Percentiles rank a stretch among this genome's conserved stretches.
Evolutionary conservation across 768 basidiomycete species (phyloP).

Genomic region (Chalciporus pseudorubinellus): DNA sequence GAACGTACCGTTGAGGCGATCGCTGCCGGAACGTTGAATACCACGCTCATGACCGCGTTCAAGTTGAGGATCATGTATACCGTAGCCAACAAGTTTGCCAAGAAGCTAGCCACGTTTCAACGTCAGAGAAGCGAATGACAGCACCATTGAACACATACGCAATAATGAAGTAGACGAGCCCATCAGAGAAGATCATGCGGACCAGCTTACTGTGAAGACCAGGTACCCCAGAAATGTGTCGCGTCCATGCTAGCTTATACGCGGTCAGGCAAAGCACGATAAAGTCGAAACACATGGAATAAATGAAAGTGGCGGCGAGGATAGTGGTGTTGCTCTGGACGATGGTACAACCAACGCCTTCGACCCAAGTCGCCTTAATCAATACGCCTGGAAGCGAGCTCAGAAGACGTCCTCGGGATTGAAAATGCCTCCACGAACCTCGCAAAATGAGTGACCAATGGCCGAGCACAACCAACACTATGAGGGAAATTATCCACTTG

Average conservation of each 20-base stretch:
- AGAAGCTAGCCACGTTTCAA: conserved; percentile 32
- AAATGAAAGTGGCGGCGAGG: conserved; percentile 69
- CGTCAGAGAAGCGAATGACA: conserved; percentile 24
- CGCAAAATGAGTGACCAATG: conserved; percentile 73
- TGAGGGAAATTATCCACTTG: conserved; percentile 45
- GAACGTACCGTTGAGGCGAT: conserved; percentile 47
- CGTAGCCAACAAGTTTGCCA: conserved; percentile 42
- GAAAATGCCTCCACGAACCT: conserved; percentile 34
- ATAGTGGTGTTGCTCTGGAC: conserved; percentile 58
- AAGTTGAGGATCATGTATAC: conserved; percentile 65
- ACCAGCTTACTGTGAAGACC: conserved; percentile 46
- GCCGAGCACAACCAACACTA: conserved; percentile 59
- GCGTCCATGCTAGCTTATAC: conserved; percentile 49
- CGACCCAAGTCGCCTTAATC: conserved; percentile 56
- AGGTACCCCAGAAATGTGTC: conserved; percentile 13
- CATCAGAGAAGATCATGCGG: conserved; percentile 67
- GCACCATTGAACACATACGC: conserved; percentile 44
- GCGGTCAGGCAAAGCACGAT: conserved; percentile 57
- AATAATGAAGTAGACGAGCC: conserved; percentile 72
- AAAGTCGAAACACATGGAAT: conserved; percentile 74
- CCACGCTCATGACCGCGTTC: conserved; percentile 64
- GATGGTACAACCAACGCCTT: conserved; percentile 51
- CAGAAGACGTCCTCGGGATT: background rate
- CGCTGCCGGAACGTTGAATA: conserved; percentile 66
- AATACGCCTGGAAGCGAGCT: conserved; percentile 44